Evolutionary conservation across 768 basidiomycete species (phyloP).

Genomic region (Terana coerulea): DNA sequence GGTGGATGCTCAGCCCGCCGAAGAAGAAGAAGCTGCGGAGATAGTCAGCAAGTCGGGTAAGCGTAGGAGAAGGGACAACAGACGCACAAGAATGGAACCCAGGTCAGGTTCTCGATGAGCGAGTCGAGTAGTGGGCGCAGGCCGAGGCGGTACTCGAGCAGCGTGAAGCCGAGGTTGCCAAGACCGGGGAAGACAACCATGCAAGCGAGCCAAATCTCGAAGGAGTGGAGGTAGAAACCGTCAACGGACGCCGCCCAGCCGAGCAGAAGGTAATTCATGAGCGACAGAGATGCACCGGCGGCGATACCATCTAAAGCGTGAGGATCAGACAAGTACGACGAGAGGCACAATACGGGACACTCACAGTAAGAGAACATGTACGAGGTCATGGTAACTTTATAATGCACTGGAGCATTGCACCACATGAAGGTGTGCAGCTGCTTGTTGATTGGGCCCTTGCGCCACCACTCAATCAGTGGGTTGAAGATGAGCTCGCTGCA

Average conservation of each 20-base stretch:
- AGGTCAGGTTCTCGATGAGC: constrained; percentile 54
- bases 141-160: constrained; percentile 67
- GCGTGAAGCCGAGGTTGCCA: constrained; percentile 64
- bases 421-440: constrained; percentile 75
- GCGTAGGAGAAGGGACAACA: constrained; percentile 2
- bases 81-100: constrained; percentile 74
- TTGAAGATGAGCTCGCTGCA: constrained; percentile 84
- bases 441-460: constrained; percentile 76
- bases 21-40: constrained; percentile 47
- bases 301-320: constrained; percentile 51
- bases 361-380: constrained; percentile 49
- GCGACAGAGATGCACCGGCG: constrained; percentile 53
- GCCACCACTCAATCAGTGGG: constrained; percentile 75
- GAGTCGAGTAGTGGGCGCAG: constrained; percentile 47
- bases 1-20: constrained; percentile 50
- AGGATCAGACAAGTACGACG: not conserved
- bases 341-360: constrained; percentile 8
- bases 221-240: constrained; percentile 67
- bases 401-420: constrained; percentile 74
- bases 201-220: constrained; percentile 73
- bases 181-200: constrained; percentile 65
- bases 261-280: constrained; percentile 69
- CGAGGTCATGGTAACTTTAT: constrained; percentile 77
- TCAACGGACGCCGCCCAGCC: constrained; percentile 56
- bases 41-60: not conserved